A percentile compares a stretch with the other conserved stretches of the same genome.
Evolutionary conservation across 73 alveolate species (phyloP).

Genomic region (Symbiodinium natans): DNA sequence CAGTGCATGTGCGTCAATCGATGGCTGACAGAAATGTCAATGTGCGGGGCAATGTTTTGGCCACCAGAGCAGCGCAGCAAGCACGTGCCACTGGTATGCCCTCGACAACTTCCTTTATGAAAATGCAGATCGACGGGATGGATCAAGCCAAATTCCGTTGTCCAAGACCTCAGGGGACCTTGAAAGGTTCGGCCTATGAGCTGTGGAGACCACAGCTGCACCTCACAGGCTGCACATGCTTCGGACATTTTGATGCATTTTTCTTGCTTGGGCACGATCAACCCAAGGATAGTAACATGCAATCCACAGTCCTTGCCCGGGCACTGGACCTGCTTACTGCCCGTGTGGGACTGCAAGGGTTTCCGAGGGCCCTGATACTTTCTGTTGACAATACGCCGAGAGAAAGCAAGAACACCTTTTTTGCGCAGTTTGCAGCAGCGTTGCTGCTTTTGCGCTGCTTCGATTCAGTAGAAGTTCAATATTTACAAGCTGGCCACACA

Average conservation of each 20-base stretch:
- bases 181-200: no score
- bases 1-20: no score
- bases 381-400: constrained; percentile 1
- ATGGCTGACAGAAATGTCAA: neutral
- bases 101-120: neutral
- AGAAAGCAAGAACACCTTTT: neutral
- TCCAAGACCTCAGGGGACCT: neutral
- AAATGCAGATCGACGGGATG: neutral
- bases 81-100: neutral
- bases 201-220: neutral
- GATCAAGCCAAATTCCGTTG: neutral
- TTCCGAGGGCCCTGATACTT: neutral
- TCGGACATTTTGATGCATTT: neutral
- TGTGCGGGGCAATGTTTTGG: neutral
- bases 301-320: neutral
- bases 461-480: neutral
- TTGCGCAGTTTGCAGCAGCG: neutral
- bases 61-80: neutral
- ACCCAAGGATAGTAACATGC: constrained; percentile 6
- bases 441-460: neutral
- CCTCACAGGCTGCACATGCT: neutral
- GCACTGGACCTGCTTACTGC: neutral
- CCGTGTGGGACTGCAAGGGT: neutral
- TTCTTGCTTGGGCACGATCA: neutral
- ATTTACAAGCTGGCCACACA: constrained; percentile 7